phyloP scores from a whole-genome alignment of 352 stramenopile species.

The Globisporangium nunn region DNA sequence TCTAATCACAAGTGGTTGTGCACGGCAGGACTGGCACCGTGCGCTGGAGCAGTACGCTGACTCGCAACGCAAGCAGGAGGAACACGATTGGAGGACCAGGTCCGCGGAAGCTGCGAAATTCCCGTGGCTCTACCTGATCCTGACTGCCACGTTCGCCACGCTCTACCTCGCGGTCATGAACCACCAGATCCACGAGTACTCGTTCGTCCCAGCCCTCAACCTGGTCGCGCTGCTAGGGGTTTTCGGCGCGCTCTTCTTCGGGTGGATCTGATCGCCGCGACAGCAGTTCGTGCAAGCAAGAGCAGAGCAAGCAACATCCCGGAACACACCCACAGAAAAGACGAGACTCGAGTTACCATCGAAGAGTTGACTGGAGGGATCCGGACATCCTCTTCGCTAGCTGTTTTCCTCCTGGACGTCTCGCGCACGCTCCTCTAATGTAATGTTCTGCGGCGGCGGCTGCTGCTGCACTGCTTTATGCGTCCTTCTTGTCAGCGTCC shows the following conservation, averaged over 20 bases:
- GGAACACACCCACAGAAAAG: background rate
- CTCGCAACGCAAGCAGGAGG: constrained; percentile 21
- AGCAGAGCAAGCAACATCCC: background rate
- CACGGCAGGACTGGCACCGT: constrained; percentile 27
- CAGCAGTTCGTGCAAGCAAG: background rate
- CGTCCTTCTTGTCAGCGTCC: constrained; percentile 14
- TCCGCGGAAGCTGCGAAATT: constrained; percentile 19
- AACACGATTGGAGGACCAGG: constrained; percentile 21
- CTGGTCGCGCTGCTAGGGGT: constrained; percentile 32
- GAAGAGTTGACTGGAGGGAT: background rate
- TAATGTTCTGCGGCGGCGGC: constrained; percentile 1
- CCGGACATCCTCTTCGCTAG: too few species aligned
- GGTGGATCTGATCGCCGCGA: constrained; percentile 16
- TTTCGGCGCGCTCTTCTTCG: constrained; percentile 26
- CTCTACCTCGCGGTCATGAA: constrained; percentile 53
- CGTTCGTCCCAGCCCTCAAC: constrained; percentile 49
- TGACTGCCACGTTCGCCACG: constrained; percentile 41
- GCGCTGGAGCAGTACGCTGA: constrained; percentile 17
- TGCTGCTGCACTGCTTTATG: constrained; percentile 1
- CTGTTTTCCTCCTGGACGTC: background rate
- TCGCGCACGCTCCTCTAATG: constrained; percentile 10
- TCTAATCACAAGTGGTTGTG: background rate
- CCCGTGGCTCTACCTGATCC: constrained; percentile 44
- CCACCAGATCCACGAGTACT: constrained; percentile 33
- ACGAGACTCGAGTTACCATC: background rate